Evolutionary conservation across 1,284 basidiomycete genomes (phyloP), one percentile per base, ranked within the genome.

Genomic region (Leccinum fallax): DNA sequence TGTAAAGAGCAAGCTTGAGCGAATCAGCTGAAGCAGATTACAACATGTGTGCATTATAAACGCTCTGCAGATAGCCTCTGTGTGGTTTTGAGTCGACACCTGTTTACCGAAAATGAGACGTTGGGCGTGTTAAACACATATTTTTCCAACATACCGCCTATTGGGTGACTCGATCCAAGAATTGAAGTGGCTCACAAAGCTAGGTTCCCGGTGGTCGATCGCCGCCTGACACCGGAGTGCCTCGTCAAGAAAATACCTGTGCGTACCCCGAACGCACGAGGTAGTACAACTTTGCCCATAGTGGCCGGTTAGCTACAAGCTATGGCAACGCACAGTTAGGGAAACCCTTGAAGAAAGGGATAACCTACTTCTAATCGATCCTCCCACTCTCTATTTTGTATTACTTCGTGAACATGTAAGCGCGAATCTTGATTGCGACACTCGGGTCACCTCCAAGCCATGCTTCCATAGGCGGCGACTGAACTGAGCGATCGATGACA

Each of bases 1-100:
- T 97, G 83, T 97, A 98, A 38, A 99, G 77, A 0, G 95, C 96
- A 57, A 95, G 86, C 77, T 98, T 98, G 85, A 95, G 98, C 1
- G 96, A 95, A 76, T 98, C 97, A 11, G 87, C 87, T 2, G 87
- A 87, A 8, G 90, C 83, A 6, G 92, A 90, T 72, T 94, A 93
- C 59, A 96, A 77, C 85, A 98, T 94, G 67, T 96, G 93, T 2
- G 92, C 88, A 74, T 98, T 98, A 79, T 96, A 98, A 43, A 94
- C 86, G 26, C 90, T 87, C 67, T 93, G 86, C 54, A 98, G 83
- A 63, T 95, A 89, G 69, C 97, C 94, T 24, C 94, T 87, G 66
- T 94, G 85, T 0, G 85, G 80, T 77, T 90, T 92, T 1, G 94
- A 87, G 24, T 24, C 24, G 24, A 24, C 24, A 96, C 60, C 92